phyloP scores from a whole-genome alignment of 192 early-diverging fungal species.

The Backusella westeae region DNA sequence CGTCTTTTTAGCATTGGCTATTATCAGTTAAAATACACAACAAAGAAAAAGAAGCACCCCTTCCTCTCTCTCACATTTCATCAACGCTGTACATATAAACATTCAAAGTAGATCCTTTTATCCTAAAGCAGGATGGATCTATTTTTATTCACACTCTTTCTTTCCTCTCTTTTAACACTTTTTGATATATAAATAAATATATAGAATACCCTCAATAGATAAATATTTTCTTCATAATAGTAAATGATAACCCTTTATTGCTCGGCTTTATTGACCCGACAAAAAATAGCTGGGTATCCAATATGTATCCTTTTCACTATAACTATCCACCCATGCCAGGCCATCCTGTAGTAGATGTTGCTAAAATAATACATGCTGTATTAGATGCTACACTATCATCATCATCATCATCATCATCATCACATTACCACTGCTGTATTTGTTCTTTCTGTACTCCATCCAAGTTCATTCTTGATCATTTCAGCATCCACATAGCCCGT shows the following conservation, averaged over 20 bases:
- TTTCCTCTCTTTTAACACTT: neutral
- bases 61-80: neutral
- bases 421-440: slow-evolving; percentile 52
- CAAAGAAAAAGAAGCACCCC: neutral
- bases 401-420: neutral
- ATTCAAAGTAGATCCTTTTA: neutral
- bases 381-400: neutral
- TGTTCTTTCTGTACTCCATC: slow-evolving; percentile 59
- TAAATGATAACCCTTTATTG: neutral
- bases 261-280: neutral
- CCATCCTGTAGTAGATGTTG: slow-evolving; percentile 70
- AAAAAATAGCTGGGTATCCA: slow-evolving; percentile 61
- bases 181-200: neutral
- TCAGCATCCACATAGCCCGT: slow-evolving; percentile 42
- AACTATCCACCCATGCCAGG: slow-evolving; percentile 73
- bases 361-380: slow-evolving; percentile 26
- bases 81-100: neutral
- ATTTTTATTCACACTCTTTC: neutral
- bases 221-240: neutral
- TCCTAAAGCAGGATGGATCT: neutral
- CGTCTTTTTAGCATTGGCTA: slow-evolving; percentile 24
- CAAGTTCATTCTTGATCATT: slow-evolving; percentile 39
- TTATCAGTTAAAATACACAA: neutral
- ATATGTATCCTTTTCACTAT: slow-evolving; percentile 49
- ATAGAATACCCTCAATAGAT: neutral